These are phyloP conservation scores for Marasmius fiardii DNA, from an alignment of 1,284 basidiomycete species.

Conservation along the genomic window DNA sequence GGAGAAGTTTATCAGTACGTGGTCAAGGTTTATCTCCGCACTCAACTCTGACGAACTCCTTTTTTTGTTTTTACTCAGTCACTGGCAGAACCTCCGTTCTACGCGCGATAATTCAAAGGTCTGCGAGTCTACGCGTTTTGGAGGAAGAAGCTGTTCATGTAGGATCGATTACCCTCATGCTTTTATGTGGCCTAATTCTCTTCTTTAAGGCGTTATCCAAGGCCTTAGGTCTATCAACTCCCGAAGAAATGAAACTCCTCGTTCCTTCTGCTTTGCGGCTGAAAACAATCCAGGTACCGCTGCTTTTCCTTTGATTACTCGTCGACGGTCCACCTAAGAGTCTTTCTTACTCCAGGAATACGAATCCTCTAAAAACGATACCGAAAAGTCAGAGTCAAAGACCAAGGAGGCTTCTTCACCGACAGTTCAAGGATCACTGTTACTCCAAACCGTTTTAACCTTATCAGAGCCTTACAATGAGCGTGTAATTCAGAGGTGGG, in stretches of 20 bases:
- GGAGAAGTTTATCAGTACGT: conserved; percentile 44
- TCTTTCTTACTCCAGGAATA: conserved; percentile 26
- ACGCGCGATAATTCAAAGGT: conserved; percentile 56
- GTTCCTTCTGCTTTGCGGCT: conserved; percentile 67
- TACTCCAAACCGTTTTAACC: conserved; percentile 79
- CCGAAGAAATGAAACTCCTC: conserved; percentile 43
- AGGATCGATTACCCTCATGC: conserved; percentile 6
- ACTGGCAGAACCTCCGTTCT: not conserved
- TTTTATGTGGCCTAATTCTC: not conserved
- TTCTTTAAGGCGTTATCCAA: conserved; percentile 50
- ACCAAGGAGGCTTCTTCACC: conserved; percentile 24
- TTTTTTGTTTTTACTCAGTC: conserved; percentile 36
- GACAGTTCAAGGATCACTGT: conserved; percentile 81
- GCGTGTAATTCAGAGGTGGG: conserved; percentile 65
- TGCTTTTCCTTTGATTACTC: not conserved
- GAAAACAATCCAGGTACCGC: conserved; percentile 49
- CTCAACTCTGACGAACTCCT: conserved; percentile 26
- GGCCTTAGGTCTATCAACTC: conserved; percentile 54
- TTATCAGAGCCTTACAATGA: conserved; percentile 65
- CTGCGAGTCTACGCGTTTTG: conserved; percentile 40
- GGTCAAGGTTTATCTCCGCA: not conserved
- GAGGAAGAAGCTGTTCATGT: conserved; percentile 49
- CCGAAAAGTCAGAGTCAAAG: conserved; percentile 19
- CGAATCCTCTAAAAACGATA: conserved; percentile 13
- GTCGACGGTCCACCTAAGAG: too few relatives aligned